Conservation (phyloP, 2,329 filamentous ascomycete species). For the Stagonosporopsis rhizophila region DNA sequence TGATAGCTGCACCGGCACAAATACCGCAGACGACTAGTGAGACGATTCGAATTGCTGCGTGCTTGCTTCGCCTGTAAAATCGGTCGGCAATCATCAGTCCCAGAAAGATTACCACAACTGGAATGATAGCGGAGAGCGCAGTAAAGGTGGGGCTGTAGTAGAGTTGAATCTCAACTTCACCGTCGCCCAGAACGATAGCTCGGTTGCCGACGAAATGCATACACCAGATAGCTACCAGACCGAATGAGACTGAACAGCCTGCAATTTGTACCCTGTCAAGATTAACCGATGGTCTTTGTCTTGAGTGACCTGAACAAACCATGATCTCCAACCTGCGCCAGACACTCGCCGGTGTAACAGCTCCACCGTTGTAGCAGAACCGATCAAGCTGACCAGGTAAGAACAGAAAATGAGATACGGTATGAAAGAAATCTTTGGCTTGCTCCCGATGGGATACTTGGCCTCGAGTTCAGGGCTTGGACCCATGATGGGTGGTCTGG, state of each 20-base stretch:
- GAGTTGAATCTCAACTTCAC: slow-evolving; percentile 68
- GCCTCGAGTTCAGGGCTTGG: slow-evolving; percentile 20
- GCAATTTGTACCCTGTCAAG: slow-evolving; percentile 51
- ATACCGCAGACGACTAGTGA: slow-evolving; percentile 65
- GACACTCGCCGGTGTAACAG: slow-evolving; percentile 79
- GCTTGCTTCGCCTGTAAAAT: slow-evolving; percentile 40
- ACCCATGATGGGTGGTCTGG: slow-evolving; percentile 14
- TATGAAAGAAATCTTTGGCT: slow-evolving; percentile 51
- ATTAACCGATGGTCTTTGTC: slow-evolving; percentile 20
- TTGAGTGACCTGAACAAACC: slow-evolving; percentile 37
- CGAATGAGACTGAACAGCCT: slow-evolving; percentile 53
- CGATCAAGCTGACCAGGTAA: slow-evolving; percentile 74
- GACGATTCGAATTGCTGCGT: slow-evolving; percentile 34
- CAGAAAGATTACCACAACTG: slow-evolving; percentile 74
- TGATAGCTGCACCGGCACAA: slow-evolving; percentile 76
- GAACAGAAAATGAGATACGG: slow-evolving; percentile 59
- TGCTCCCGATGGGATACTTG: slow-evolving; percentile 44
- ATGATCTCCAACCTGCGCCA: slow-evolving; percentile 49
- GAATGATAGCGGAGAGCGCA: slow-evolving; percentile 78
- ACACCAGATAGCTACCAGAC: slow-evolving; percentile 59
- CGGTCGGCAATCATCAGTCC: slow-evolving; percentile 73
- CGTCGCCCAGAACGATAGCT: slow-evolving; percentile 74
- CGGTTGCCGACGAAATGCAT: slow-evolving; percentile 86
- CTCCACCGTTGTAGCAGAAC: slow-evolving; percentile 80
- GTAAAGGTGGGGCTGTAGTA: slow-evolving; percentile 76